Conservation (phyloP, 208 protist species). For the Spironucleus salmonicida region DNA sequence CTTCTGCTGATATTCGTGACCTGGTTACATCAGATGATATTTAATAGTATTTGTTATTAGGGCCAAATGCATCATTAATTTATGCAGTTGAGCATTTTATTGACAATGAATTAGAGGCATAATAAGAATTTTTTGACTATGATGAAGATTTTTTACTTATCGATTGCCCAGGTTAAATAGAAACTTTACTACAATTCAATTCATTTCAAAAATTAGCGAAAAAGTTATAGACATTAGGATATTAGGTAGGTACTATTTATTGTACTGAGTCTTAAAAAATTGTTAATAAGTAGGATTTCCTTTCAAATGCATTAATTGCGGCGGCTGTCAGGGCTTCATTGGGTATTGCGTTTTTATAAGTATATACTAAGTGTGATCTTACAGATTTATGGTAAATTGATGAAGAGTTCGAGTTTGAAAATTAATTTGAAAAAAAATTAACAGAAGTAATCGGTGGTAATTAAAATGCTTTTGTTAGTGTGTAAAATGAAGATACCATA, state of each 20-base stretch:
- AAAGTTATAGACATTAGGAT: neutral
- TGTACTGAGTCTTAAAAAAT: neutral
- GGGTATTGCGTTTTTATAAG: neutral
- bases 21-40: conserved; percentile 32
- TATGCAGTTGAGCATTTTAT: conserved; percentile 40
- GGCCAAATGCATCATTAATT: conserved; percentile 40
- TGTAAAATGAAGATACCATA: too few relatives aligned
- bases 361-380: neutral
- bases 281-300: neutral
- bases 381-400: too few relatives aligned
- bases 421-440: too few relatives aligned
- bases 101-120: neutral
- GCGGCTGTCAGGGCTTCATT: neutral
- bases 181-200: conserved; percentile 13
- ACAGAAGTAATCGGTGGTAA: too few relatives aligned
- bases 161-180: conserved; percentile 45
- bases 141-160: conserved; percentile 43
- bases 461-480: too few relatives aligned
- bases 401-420: too few relatives aligned
- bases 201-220: neutral
- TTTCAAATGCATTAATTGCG: neutral
- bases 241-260: neutral
- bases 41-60: conserved; percentile 27
- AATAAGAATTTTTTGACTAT: conserved; percentile 31
- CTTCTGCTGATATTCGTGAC: conserved; percentile 34